Percentiles rank a stretch among this genome's conserved stretches.
Conservation (phyloP, 768 basidiomycete species). For the Agaricus blazei region DNA sequence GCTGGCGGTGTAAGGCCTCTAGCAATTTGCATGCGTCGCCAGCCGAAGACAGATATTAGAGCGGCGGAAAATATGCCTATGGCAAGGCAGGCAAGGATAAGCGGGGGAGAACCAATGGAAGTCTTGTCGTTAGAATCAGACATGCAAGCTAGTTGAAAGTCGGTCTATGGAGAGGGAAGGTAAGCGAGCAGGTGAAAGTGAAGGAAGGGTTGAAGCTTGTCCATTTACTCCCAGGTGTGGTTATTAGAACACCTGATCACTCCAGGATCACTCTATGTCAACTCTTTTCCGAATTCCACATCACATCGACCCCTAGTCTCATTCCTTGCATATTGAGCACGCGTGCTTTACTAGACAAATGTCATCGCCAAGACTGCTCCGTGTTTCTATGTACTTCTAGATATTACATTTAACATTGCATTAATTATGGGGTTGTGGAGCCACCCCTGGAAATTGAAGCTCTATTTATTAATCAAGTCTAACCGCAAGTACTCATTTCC, state of each 20-base stretch:
- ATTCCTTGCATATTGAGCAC: too few species aligned
- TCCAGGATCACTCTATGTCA: too few species aligned
- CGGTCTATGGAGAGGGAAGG: background rate
- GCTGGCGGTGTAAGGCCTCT: background rate
- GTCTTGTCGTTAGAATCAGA: conserved; percentile 9
- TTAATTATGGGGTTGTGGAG: background rate
- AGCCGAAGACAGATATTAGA: conserved; percentile 44
- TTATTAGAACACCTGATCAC: conserved; percentile 8
- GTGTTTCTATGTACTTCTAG: background rate
- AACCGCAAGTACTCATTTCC: background rate
- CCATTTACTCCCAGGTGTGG: conserved; percentile 1
- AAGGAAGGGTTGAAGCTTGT: conserved; percentile 10
- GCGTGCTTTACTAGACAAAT: too few species aligned
- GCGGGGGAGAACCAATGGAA: conserved; percentile 40
- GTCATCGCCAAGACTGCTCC: too few species aligned
- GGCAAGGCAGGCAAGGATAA: conserved; percentile 58
- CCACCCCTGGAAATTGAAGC: too few species aligned
- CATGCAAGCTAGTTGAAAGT: background rate
- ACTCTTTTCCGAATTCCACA: too few species aligned
- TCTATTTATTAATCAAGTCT: too few species aligned
- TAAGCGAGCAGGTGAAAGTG: background rate
- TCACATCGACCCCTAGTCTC: too few species aligned
- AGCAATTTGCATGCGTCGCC: conserved; percentile 29
- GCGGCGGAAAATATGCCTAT: conserved; percentile 48
- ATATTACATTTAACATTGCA: background rate